These are phyloP conservation scores for Chalciporus sp. DNA, from an alignment of 1,284 basidiomycete species.

Conservation along the genomic window DNA sequence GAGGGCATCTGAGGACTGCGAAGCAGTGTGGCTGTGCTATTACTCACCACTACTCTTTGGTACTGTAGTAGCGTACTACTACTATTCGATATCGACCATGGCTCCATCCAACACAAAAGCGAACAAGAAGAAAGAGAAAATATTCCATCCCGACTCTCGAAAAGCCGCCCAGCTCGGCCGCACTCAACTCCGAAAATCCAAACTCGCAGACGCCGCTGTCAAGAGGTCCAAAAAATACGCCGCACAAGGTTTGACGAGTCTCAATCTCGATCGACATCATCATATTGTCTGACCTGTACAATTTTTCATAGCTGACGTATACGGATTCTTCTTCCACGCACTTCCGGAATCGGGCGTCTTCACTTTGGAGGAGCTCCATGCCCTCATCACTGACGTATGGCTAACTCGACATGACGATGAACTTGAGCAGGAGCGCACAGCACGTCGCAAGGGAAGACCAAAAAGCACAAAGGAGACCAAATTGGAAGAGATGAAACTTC, in stretches of 20 bases:
- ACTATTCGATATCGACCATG: conserved; percentile 1
- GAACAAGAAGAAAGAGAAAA: conserved; percentile 66
- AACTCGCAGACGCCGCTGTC: conserved; percentile 58
- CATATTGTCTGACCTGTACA: conserved; percentile 4
- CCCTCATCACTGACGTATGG: conserved; percentile 71
- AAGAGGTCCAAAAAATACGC: conserved; percentile 61
- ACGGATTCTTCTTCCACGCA: conserved; percentile 79
- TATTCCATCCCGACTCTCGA: conserved; percentile 79
- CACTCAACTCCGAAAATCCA: conserved; percentile 70
- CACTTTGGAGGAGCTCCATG: conserved; percentile 69
- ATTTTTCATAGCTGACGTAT: conserved; percentile 61
- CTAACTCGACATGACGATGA: conserved; percentile 72
- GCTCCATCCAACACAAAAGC: conserved; percentile 33
- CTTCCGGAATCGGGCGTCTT: conserved; percentile 59
- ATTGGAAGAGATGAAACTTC: conserved; percentile 71
- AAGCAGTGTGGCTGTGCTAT: not conserved
- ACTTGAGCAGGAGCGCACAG: conserved; percentile 61
- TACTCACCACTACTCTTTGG: no score
- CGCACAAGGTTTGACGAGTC: conserved; percentile 48
- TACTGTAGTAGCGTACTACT: no score
- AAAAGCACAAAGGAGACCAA: conserved; percentile 73
- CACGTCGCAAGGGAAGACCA: conserved; percentile 75
- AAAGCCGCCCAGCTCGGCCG: conserved; percentile 82
- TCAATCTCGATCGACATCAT: not conserved
- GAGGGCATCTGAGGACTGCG: no score